phyloP scores from a whole-genome alignment of 768 basidiomycete species.

The Candolleomyces eurysporus region DNA sequence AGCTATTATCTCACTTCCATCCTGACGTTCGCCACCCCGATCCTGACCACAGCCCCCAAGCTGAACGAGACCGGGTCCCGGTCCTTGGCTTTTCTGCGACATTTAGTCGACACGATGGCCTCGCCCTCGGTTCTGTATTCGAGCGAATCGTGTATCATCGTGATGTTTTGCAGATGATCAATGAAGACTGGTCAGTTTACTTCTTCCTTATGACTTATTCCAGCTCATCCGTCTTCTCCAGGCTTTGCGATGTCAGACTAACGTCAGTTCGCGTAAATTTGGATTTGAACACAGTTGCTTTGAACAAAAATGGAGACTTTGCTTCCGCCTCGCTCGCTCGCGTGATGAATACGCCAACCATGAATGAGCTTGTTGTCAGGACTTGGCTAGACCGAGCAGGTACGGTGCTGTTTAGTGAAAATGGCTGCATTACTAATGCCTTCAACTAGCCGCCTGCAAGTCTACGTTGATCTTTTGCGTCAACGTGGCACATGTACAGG shows the following conservation, averaged over 20 bases:
- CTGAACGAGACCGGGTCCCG: constrained; percentile 55
- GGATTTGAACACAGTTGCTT: constrained; percentile 61
- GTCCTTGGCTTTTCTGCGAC: constrained; percentile 96
- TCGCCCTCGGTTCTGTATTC: constrained; percentile 86
- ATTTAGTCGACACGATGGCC: constrained; percentile 87
- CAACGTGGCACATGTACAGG: constrained; percentile 74
- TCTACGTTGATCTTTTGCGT: constrained; percentile 95
- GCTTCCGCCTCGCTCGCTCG: constrained; percentile 72
- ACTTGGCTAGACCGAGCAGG: constrained; percentile 87
- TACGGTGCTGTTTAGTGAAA: constrained; percentile 30
- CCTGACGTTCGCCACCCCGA: constrained; percentile 58
- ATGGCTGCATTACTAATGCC: constrained; percentile 5
- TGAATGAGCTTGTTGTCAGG: constrained; percentile 77
- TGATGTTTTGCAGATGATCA: constrained; percentile 90
- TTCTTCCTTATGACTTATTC: background rate
- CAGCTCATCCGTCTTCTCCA: constrained; percentile 23
- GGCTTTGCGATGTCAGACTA: constrained; percentile 87
- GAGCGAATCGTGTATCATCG: constrained; percentile 90
- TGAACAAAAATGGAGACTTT: constrained; percentile 82
- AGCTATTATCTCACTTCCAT: constrained; percentile 83
- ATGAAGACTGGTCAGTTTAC: constrained; percentile 72
- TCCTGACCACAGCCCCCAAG: constrained; percentile 32
- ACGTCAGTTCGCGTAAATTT: constrained; percentile 79
- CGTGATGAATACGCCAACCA: constrained; percentile 74
- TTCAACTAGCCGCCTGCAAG: constrained; percentile 52